phyloP scores from a whole-genome alignment of 2,329 filamentous ascomycete genomes.

The Blastomyces gilchristii region DNA sequence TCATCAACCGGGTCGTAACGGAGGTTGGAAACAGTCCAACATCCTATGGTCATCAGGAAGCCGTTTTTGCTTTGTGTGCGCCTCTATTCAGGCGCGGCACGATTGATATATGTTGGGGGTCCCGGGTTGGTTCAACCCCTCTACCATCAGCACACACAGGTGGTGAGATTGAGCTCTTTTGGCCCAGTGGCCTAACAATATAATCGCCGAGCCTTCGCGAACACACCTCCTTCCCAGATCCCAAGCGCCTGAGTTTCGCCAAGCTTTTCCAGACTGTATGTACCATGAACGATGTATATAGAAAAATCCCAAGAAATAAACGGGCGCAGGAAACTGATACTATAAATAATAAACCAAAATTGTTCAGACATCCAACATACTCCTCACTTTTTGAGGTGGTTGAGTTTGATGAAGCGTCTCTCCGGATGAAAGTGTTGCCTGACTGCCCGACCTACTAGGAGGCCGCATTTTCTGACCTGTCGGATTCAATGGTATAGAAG shows the following conservation, averaged over 20 bases:
- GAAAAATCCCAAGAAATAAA: background rate
- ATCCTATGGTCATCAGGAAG: background rate
- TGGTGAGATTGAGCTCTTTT: too few species aligned
- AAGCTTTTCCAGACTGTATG: background rate
- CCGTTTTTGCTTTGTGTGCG: background rate
- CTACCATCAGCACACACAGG: too few species aligned
- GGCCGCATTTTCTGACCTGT: slow-evolving; percentile 10
- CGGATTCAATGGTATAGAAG: slow-evolving; percentile 6
- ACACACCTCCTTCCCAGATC: background rate
- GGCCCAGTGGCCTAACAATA: too few species aligned
- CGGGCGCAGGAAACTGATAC: background rate
- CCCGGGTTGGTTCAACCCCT: too few species aligned
- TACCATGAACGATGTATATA: background rate
- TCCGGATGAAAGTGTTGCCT: slow-evolving; percentile 19
- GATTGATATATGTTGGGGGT: background rate
- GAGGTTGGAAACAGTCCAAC: background rate
- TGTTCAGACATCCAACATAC: slow-evolving; percentile 35
- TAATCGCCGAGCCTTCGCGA: background rate
- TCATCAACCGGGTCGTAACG: background rate
- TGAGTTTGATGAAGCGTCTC: slow-evolving; percentile 8
- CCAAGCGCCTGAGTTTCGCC: background rate
- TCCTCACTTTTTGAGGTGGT: slow-evolving; percentile 27
- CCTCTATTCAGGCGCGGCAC: too few species aligned
- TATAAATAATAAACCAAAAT: background rate
- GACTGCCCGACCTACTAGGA: slow-evolving; percentile 19